Conservation (phyloP, 768 basidiomycete species). For the Mycena amicta region DNA sequence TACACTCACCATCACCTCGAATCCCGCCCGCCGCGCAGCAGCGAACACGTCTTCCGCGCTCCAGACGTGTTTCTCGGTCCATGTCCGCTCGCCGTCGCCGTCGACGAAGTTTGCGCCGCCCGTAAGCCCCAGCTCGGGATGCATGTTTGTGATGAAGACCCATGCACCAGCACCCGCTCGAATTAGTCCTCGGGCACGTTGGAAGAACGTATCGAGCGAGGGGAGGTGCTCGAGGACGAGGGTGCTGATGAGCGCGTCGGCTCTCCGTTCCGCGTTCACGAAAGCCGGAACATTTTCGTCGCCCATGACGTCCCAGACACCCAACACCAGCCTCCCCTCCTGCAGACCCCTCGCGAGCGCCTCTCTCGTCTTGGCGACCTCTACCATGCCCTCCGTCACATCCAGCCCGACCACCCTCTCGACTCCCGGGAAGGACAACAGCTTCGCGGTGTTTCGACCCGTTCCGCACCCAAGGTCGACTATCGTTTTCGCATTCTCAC, state of each 20-base stretch:
- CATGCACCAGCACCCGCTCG: slow-evolving; percentile 6
- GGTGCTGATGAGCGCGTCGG: slow-evolving; percentile 15
- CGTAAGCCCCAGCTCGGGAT: slow-evolving; percentile 4
- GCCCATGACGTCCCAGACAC: slow-evolving; percentile 4
- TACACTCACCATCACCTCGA: neutral
- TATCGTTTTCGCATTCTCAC: neutral
- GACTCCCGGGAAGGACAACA: slow-evolving; percentile 4
- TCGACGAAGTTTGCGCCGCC: slow-evolving; percentile 10
- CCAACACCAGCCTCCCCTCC: slow-evolving; percentile 1
- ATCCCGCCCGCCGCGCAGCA: slow-evolving; percentile 6
- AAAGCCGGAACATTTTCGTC: neutral
- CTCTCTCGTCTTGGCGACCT: neutral
- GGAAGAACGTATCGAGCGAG: slow-evolving; percentile 12
- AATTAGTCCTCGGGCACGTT: slow-evolving; percentile 1
- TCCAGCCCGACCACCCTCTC: slow-evolving; percentile 8
- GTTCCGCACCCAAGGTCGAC: slow-evolving; percentile 18
- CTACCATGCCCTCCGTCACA: slow-evolving; percentile 10
- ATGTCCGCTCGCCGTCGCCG: slow-evolving; percentile 4
- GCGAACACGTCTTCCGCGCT: slow-evolving; percentile 1
- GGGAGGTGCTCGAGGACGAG: slow-evolving; percentile 18
- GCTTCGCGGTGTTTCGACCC: slow-evolving; percentile 14
- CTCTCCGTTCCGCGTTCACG: neutral
- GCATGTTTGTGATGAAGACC: slow-evolving; percentile 19
- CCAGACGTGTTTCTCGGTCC: slow-evolving; percentile 13
- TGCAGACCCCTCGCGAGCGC: neutral